phyloP scores from a whole-genome alignment of 345 rosid genomes.

The Lepidium aucheri region DNA sequence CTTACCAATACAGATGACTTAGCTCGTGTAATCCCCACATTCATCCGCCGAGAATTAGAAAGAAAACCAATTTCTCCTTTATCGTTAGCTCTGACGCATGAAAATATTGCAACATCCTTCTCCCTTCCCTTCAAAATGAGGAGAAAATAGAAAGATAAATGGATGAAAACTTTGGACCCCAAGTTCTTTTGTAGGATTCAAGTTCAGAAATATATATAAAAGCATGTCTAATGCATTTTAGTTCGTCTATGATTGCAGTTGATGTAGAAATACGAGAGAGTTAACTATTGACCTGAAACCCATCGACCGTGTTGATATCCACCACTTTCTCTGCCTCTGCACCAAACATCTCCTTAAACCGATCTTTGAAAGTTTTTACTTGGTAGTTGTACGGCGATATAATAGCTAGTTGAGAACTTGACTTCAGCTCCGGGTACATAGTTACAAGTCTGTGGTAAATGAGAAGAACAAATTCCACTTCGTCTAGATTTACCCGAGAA shows the following conservation, averaged over 20 bases:
- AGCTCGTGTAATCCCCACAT: conserved; percentile 90
- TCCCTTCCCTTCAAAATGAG: conserved; percentile 70
- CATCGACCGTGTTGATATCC: conserved; percentile 88
- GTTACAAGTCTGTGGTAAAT: conserved; percentile 75
- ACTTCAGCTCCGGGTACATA: conserved; percentile 65
- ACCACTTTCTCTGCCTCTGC: conserved; percentile 61
- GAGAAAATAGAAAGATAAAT: not conserved
- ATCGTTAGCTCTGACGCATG: conserved; percentile 83
- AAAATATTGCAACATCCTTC: conserved; percentile 86
- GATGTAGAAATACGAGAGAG: not conserved
- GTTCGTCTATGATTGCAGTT: not conserved
- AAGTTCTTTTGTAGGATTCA: not conserved
- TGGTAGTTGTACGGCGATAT: conserved; percentile 88
- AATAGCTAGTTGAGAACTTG: conserved; percentile 84
- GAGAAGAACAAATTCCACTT: conserved; percentile 75
- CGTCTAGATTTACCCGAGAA: conserved; percentile 69
- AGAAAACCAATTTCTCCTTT: conserved; percentile 72
- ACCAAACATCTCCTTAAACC: conserved; percentile 70
- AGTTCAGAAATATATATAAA: not conserved
- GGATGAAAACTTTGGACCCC: not conserved
- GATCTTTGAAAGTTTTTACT: conserved; percentile 77
- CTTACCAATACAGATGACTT: conserved; percentile 89
- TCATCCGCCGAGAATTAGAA: conserved; percentile 84
- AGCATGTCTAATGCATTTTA: not conserved
- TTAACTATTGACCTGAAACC: conserved; percentile 71